Conservation (phyloP, 805 yeast species). For the Wickerhamiella azymoides region DNA sequence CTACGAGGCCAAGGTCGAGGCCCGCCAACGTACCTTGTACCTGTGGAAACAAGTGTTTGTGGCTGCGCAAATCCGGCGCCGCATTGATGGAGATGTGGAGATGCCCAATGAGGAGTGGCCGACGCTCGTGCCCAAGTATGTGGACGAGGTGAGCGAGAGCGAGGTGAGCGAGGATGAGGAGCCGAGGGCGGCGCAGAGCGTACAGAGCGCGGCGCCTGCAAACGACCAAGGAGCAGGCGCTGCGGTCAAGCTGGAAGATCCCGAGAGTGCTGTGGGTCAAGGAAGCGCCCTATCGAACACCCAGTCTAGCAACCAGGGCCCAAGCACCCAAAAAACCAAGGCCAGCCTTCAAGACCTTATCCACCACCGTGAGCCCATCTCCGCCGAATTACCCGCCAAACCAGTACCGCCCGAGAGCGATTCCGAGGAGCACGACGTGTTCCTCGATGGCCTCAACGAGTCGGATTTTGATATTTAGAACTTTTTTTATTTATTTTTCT, state of each 20-base stretch:
- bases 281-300: too few species aligned
- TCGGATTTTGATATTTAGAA: slow-evolving; percentile 5
- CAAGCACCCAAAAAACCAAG: too few species aligned
- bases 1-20: slow-evolving; percentile 34
- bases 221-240: too few species aligned
- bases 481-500: not conserved
- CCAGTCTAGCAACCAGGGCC: too few species aligned
- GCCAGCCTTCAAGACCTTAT: too few species aligned
- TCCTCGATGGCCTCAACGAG: slow-evolving; percentile 5
- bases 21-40: slow-evolving; percentile 22
- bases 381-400: not conserved
- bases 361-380: too few species aligned
- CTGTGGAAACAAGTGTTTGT: slow-evolving; percentile 27
- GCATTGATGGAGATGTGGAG: slow-evolving; percentile 17
- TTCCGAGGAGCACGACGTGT: slow-evolving; percentile 3
- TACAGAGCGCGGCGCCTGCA: too few species aligned
- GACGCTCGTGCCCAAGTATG: not conserved
- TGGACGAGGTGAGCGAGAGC: not conserved
- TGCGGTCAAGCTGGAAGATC: too few species aligned
- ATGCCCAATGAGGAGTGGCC: slow-evolving; percentile 5
- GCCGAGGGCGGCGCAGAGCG: not conserved
- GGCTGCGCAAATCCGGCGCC: slow-evolving; percentile 22
- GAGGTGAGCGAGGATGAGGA: not conserved
- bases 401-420: not conserved
- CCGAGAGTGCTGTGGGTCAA: too few species aligned